Percentiles rank a stretch among this genome's conserved stretches.
phyloP scores from a whole-genome alignment of 768 basidiomycete genomes.

The Pleurotus citrinopileatus region DNA sequence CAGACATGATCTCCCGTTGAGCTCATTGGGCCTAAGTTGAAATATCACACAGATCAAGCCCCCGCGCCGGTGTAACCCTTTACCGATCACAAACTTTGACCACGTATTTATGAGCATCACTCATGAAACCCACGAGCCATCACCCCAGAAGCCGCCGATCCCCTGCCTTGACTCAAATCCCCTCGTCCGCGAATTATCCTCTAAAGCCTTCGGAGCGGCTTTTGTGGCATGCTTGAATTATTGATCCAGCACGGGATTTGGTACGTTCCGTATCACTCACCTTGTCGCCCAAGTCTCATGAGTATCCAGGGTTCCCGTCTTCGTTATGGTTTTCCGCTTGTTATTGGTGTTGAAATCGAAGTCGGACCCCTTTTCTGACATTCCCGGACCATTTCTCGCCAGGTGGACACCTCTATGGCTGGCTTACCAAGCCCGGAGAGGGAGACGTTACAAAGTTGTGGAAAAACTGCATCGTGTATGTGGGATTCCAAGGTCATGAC shows the following conservation, averaged over 20 bases:
- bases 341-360: not conserved
- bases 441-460: slow-evolving; percentile 23
- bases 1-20: no score
- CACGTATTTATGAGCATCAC: no score
- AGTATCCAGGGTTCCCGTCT: not conserved
- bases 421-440: slow-evolving; percentile 25
- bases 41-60: no score
- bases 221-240: not conserved
- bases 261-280: not conserved
- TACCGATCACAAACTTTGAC: no score
- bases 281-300: not conserved
- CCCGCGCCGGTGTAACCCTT: no score
- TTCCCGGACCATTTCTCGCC: slow-evolving; percentile 27
- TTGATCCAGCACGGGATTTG: not conserved
- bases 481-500: not conserved
- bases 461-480: slow-evolving; percentile 24
- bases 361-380: slow-evolving; percentile 11
- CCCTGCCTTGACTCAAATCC: no score
- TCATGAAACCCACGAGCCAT: no score
- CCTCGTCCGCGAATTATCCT: no score
- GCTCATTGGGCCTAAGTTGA: no score
- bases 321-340: not conserved
- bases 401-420: slow-evolving; percentile 27
- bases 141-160: no score
- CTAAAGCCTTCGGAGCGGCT: not conserved